Base-by-base conservation (phyloP, 768 basidiomycete genomes). In the Tricholoma sp. region DNA sequence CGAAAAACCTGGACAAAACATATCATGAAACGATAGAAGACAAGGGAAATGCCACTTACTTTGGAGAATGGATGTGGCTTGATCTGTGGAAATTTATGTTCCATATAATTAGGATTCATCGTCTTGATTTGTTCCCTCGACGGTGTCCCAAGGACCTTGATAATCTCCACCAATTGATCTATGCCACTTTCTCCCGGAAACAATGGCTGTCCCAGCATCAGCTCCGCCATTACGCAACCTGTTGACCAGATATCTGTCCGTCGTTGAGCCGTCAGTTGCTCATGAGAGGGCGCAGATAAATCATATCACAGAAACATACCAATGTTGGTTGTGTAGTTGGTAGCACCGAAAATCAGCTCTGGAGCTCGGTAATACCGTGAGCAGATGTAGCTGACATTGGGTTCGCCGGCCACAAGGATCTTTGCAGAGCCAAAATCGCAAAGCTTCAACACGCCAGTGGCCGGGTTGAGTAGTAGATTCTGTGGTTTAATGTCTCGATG, bases 71-170 rank as follows among this genome's bases (percentile, higher is more conserved):
- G 95, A 69, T 98, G 96, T n/a, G 95, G 94, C 70, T 96, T 94
- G 80, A 99, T 99, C 74, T 98, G 96, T 1, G 97, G 97, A 80
- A 99, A 99, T 75, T 98, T 98, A 84, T 99, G 97, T 70, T 99
- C 97, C 97, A 98, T 98, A 76, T 99, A 99, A 77, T 99, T 99
- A 54, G 97, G 97, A 74, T 99, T 99, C 97, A 99, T 99, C 63
- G 97, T 98, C 86, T 99, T 98, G 83, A 99, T 99, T 74, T 99
- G 97, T 70, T 98, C 97, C 63, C 96, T 80, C 57, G 97, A 95
- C 2, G 97, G 97, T 18, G 97, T 99, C 13, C 97, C 97, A 53
- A 99, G 84, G 44, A 99, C 94, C 73, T 99, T 99, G 86, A 99
- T 99, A 65, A 99, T 99, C 76, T 99, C 97, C 56, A 99, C 97